Conservation (phyloP, 2,329 filamentous ascomycete genomes). For the Trichoderma gracile region DNA sequence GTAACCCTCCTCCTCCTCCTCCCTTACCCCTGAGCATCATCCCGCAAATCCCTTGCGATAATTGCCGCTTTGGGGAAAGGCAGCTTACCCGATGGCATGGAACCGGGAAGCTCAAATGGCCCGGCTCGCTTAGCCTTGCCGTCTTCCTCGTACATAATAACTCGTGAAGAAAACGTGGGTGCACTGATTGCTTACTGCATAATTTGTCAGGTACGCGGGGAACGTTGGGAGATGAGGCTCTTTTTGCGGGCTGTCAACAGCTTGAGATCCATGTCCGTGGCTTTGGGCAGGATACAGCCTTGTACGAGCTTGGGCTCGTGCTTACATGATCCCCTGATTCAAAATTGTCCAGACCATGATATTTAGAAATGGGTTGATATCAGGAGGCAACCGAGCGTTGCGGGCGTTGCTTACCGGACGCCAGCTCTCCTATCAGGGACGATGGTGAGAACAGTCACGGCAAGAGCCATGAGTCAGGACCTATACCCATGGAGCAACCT, state of each 20-base stretch:
- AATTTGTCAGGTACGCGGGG: background rate
- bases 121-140: background rate
- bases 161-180: background rate
- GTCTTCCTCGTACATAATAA: no score
- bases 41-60: background rate
- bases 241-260: background rate
- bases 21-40: background rate
- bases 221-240: background rate
- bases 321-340: conserved; percentile 1
- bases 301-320: background rate
- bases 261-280: background rate
- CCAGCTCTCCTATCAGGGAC: background rate
- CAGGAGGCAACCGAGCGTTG: background rate
- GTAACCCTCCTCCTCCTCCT: background rate
- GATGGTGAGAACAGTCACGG: background rate
- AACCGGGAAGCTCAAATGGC: background rate
- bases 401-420: background rate
- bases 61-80: background rate
- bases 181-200: background rate
- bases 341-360: background rate
- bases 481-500: background rate
- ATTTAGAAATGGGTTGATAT: background rate
- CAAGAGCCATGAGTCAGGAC: background rate
- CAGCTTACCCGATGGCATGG: conserved; percentile 15
- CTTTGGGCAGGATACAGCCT: no score